Base-by-base conservation (phyloP, 208 protist species). In the Acanthamoeba comandoni region DNA sequence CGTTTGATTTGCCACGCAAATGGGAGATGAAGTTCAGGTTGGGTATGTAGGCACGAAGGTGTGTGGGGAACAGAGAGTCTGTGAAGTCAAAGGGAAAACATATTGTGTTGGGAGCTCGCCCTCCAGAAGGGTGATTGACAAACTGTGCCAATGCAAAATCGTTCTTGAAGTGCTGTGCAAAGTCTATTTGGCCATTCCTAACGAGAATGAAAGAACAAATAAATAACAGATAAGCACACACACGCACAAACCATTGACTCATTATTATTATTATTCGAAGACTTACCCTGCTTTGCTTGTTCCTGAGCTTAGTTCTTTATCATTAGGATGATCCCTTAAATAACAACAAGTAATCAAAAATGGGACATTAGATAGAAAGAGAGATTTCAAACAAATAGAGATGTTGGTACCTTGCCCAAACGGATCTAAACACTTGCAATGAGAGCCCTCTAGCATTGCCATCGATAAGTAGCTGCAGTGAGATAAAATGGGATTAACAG, bases 91-190 rank as follows among this genome's bases (percentile, higher is more conserved):
- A 65, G 7, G 75, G 26, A 0, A 65, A 4, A 4, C 35, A 43
- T 4, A 85, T 55, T 8, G 65, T 55, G 19, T 85, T 85, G 75
- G 48, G 75, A 11, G 13, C 29, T 8, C 29, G 0, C 53, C 31
- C 75, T 3, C 53, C n/a, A 31, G 75, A 55, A 2, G 75, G 75
- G 17, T 85, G 75, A 55, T 85, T 85, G 19, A 85, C 52, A 13
- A 85, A 35, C 3, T 85, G 75, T 5, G 35, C 75, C 19, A 85
- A 22, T 7, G 75, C 75, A 9, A 24, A 85, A 31, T 24, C 0
- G 29, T 85, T 85, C n/a, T 29, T 1, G 15, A 65, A 85, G 8
- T 67, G 5, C 31, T 35, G 7, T 29, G 52, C 75, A 65, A 85
- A 85, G 29, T 85, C 75, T 11, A 85, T 2, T 12, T n/a, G n/a